phyloP scores from a whole-genome alignment of 805 yeast species.

The Candida germanica region DNA sequence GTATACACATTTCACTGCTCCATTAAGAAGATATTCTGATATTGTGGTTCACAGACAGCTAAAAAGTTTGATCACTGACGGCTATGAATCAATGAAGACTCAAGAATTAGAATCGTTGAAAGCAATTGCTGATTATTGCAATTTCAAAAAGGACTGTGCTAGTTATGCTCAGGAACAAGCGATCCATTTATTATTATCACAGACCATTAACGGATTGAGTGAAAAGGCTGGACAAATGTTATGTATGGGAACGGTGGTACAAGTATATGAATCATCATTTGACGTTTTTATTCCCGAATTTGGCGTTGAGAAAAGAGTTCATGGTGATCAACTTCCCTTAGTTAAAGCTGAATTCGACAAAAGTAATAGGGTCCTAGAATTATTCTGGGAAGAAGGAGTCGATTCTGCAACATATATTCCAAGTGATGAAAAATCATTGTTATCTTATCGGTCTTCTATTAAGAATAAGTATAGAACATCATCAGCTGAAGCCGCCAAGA shows the following conservation, averaged over 20 bases:
- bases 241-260: constrained; percentile 82
- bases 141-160: constrained; percentile 93
- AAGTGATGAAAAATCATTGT: constrained; percentile 78
- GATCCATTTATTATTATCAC: constrained; percentile 78
- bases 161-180: constrained; percentile 93
- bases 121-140: constrained; percentile 87
- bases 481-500: constrained; percentile 65
- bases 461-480: constrained; percentile 75
- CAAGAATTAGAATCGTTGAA: constrained; percentile 65
- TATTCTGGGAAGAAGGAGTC: constrained; percentile 89
- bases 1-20: constrained; percentile 92
- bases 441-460: constrained; percentile 73
- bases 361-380: constrained; percentile 60
- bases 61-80: constrained; percentile 54
- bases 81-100: constrained; percentile 36
- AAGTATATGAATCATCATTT: constrained; percentile 94
- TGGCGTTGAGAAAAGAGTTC: constrained; percentile 94
- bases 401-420: constrained; percentile 92
- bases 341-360: constrained; percentile 90
- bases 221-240: constrained; percentile 75
- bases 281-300: constrained; percentile 90
- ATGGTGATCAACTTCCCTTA: constrained; percentile 93
- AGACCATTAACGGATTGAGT: constrained; percentile 73
- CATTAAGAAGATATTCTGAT: constrained; percentile 89
- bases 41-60: constrained; percentile 89